Base-by-base conservation (phyloP, 805 yeast genomes). In the Starmerella bacillaris region DNA sequence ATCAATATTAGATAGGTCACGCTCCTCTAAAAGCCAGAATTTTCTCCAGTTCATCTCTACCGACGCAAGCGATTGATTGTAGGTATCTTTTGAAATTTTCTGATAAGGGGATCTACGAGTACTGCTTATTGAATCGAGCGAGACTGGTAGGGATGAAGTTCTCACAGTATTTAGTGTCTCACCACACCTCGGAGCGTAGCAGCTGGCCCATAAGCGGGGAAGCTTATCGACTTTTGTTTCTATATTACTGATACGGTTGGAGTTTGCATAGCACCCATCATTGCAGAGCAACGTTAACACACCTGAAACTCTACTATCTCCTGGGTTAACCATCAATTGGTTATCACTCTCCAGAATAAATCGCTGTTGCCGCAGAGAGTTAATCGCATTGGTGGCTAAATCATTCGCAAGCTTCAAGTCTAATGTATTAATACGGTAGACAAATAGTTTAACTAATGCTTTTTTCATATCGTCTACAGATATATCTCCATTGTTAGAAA, bases 281-380 rank as follows among this genome's bases (percentile, higher is more conserved):
- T 57, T 55, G 9, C 57, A 40, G 5, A 56, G 38, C 5, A 40
- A 33, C 3, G 61, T 53, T 14, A 58, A 27, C 14, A 58, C 61
- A 2, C 63, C 63, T 1, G 50, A 35, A 3, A 32, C 35, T 6
- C 12, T 22, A n/a, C 24, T 22, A 22, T 22, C 12, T 9, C 12
- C 24, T 9, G 24, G 11, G 12, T 22, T 22, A 12, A 22, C 12
- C 24, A 22, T 12, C 12, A 22, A 22, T 9, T 22, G 24, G 12
- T 9, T 9, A 9, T 22, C 11, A 12, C 24, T 22, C 6, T 27
- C 33, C n/a, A 24, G 35, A 12, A 53, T 33, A 26, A 53, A 48
- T 2, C 48, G 46, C 24, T 47, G 48, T 8, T 18, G 21, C 12
- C 26, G 20, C 17, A 57, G 37, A 4, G 57, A 44, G 9, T 37